Percentiles rank a stretch among this genome's conserved stretches.
These are phyloP conservation scores for Limtongozyma cylindracea DNA, from an alignment of 805 yeast genomes.

Conservation along the genomic window DNA sequence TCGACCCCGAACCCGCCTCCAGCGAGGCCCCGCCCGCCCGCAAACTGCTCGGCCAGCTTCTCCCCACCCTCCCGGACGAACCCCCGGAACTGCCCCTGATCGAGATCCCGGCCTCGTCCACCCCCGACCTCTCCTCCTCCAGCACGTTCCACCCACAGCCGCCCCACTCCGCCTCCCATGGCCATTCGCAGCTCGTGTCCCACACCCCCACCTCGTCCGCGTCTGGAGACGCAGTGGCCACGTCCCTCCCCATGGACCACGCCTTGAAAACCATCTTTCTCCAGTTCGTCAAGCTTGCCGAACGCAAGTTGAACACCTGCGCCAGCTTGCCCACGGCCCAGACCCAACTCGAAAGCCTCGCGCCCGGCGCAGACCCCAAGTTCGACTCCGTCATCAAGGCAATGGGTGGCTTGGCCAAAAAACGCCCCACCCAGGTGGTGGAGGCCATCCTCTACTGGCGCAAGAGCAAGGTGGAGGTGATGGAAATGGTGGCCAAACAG, in stretches of 20 bases:
- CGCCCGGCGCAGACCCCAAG: slow-evolving; percentile 66
- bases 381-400: slow-evolving; percentile 75
- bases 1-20: too few species aligned
- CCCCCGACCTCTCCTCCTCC: too few species aligned
- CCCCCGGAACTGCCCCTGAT: too few species aligned
- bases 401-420: slow-evolving; percentile 71
- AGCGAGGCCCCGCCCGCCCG: too few species aligned
- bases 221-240: too few species aligned
- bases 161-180: too few species aligned
- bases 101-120: too few species aligned
- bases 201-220: too few species aligned
- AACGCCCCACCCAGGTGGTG: slow-evolving; percentile 84
- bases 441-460: slow-evolving; percentile 99
- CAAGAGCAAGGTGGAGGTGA: slow-evolving; percentile 73
- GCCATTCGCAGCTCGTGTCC: too few species aligned
- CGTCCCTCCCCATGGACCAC: slow-evolving; percentile 80
- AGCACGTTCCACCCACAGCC: too few species aligned
- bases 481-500: slow-evolving; percentile 21
- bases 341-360: slow-evolving; percentile 37
- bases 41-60: too few species aligned
- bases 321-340: slow-evolving; percentile 57
- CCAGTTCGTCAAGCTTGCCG: slow-evolving; percentile 87
- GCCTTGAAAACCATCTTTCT: slow-evolving; percentile 87
- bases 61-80: too few species aligned
- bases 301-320: slow-evolving; percentile 57